A percentile compares a stretch with the other conserved stretches of the same genome.
These are phyloP conservation scores for Panaeolus papilionaceus DNA, from an alignment of 768 basidiomycete species.

Conservation along the genomic window DNA sequence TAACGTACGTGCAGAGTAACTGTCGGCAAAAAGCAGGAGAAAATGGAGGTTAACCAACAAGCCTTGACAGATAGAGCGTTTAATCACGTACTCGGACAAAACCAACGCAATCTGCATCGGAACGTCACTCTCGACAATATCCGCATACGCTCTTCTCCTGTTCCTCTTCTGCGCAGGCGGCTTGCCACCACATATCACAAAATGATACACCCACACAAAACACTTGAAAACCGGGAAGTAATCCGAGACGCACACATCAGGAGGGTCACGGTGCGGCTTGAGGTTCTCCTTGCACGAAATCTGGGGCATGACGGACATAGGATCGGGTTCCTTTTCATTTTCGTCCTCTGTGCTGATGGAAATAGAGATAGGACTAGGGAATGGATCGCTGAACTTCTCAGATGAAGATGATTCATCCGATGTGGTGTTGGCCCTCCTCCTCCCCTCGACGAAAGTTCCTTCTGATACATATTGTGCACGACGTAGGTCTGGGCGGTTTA, in stretches of 20 bases:
- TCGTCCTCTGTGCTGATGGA: not conserved
- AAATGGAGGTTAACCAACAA: too few relatives aligned
- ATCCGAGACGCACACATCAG: constrained; percentile 51
- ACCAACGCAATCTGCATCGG: constrained; percentile 65
- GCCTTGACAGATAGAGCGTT: too few relatives aligned
- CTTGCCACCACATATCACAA: not conserved
- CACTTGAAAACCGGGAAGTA: constrained; percentile 60
- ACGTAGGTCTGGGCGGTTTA: not conserved
- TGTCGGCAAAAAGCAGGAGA: constrained; percentile 18
- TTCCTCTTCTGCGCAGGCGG: constrained; percentile 23
- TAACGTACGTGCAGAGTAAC: constrained; percentile 51
- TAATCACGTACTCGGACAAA: constrained; percentile 46
- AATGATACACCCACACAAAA: constrained; percentile 39
- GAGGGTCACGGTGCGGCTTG: constrained; percentile 64
- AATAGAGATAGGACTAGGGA: not conserved
- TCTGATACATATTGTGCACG: not conserved
- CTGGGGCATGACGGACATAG: not conserved
- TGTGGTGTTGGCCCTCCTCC: not conserved
- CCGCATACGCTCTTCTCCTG: constrained; percentile 21
- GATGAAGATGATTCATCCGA: not conserved
- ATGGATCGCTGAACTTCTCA: not conserved
- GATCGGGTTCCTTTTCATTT: not conserved
- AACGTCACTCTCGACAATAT: constrained; percentile 61
- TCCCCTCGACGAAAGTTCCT: not conserved
- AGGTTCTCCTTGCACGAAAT: not conserved